A percentile compares a stretch with the other conserved stretches of the same genome.
These are phyloP conservation scores for Fusarium compactum DNA, from an alignment of 2,329 filamentous ascomycete genomes.

Conservation along the genomic window DNA sequence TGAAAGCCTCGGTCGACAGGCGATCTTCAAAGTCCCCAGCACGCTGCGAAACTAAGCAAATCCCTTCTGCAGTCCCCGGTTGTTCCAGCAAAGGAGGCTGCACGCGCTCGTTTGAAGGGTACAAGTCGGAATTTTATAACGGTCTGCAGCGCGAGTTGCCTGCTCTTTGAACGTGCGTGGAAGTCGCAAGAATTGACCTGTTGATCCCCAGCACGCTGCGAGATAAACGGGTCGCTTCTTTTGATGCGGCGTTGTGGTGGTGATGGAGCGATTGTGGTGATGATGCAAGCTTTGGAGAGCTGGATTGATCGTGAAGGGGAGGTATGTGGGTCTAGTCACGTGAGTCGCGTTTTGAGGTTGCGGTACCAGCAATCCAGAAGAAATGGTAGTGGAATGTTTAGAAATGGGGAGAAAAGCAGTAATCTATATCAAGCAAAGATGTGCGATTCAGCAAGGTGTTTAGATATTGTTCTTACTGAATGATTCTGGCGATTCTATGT, in stretches of 20 bases:
- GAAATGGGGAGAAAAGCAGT: rapidly evolving
- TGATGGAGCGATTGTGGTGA: not conserved
- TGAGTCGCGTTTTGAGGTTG: not conserved
- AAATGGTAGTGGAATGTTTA: not conserved
- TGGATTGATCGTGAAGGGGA: not conserved
- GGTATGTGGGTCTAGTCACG: not conserved
- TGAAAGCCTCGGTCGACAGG: constrained; percentile 16
- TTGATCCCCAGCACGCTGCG: constrained; percentile 17
- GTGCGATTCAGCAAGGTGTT: rapidly evolving
- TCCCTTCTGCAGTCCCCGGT: constrained; percentile 25
- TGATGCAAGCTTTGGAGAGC: not conserved
- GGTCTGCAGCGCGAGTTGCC: not conserved
- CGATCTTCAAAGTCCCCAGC: constrained; percentile 11
- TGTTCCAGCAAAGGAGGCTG: constrained; percentile 17
- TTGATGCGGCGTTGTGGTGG: not conserved
- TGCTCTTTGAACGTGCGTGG: not conserved
- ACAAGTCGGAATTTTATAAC: not conserved
- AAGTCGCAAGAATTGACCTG: not conserved
- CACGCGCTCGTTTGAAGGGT: constrained; percentile 16
- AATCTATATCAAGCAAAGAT: rapidly evolving
- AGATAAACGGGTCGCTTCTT: constrained; percentile 6
- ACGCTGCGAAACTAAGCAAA: constrained; percentile 14
- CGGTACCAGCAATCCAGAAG: not conserved
- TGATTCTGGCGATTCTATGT: not conserved
- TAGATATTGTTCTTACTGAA: rapidly evolving